These are phyloP conservation scores for Solanum chacoense DNA, from an alignment of 305 asterid species.

Conservation along the genomic window DNA sequence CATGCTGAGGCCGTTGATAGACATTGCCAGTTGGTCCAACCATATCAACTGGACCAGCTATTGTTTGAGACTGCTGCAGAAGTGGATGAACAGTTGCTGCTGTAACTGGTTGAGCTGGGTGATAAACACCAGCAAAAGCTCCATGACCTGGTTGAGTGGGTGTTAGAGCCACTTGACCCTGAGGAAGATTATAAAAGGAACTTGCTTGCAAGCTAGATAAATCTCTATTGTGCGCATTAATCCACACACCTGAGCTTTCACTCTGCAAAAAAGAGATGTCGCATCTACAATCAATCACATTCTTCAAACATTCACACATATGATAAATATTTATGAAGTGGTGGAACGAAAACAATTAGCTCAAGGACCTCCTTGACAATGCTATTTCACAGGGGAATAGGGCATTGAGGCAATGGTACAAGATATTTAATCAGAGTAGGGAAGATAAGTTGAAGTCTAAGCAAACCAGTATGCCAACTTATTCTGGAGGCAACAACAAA, in stretches of 20 bases:
- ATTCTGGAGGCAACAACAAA: not conserved
- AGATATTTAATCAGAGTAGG: not conserved
- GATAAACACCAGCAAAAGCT: slow-evolving; percentile 62
- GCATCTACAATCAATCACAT: slow-evolving; percentile 4
- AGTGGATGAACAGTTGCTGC: slow-evolving; percentile 66
- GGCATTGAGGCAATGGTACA: not conserved
- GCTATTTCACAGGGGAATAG: not conserved
- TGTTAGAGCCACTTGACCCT: slow-evolving; percentile 68
- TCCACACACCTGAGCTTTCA: slow-evolving; percentile 77
- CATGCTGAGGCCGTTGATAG: slow-evolving; percentile 67
- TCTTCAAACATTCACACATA: not conserved
- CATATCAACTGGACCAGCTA: slow-evolving; percentile 63
- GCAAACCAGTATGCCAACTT: not conserved
- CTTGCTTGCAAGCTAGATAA: slow-evolving; percentile 59
- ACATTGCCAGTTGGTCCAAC: slow-evolving; percentile 44
- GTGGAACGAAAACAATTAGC: not conserved
- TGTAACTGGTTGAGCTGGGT: slow-evolving; percentile 73
- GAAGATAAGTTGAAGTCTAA: not conserved
- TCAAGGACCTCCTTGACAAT: not conserved
- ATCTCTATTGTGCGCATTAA: slow-evolving; percentile 56
- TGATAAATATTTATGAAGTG: not conserved
- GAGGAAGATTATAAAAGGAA: slow-evolving; percentile 84
- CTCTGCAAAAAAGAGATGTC: slow-evolving; percentile 34
- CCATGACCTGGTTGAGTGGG: slow-evolving; percentile 83
- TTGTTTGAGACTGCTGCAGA: slow-evolving; percentile 73